Evolutionary conservation across 768 basidiomycete species (phyloP), one percentile per base, ranked within the genome.

Genomic region (Leccinum imitatum): DNA sequence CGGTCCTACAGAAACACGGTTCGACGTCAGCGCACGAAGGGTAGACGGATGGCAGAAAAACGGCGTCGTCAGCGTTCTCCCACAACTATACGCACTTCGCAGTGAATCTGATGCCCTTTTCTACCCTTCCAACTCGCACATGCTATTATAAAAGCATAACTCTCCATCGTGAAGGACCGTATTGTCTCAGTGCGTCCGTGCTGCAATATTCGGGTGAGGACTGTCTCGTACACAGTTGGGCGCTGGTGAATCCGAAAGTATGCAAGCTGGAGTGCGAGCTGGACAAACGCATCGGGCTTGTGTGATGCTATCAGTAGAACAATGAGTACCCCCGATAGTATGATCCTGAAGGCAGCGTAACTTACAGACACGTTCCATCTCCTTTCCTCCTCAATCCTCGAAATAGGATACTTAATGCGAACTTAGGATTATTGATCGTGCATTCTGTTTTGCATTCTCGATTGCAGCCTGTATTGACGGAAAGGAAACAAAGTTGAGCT

Each of bases 161-260:
- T 89, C 62, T 94, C 90, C 19, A 75, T 76, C 54, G 86, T 89
- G 48, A 90, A 78, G 0, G 87, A 83, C 25, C 95, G 84, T 55
- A 98, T 86, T 1, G 92, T 94, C 70, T 98, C 95, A 2, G 95
- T 97, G 17, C 95, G 84, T 15, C 93, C 95, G 62, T 87, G 85
- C 60, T 87, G 78, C 77, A 95, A 95, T 72, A 90, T 82, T 25
- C 93, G 84, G 2, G 95, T 96, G 33, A 95, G 81, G 0, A 88
- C 91, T 0, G 95, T 97, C 75, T 98, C 95, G 71, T 98, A 97
- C 7, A 91, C 93, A 4, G 92, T 91, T 66, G 92, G 88, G 59
- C 79, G 75, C 11, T 85, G 86, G 50, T 87, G 89, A 21, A 86
- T 84, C 70, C 83, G 84, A 76, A 90, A 92, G 87, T 90, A 97